phyloP scores from a whole-genome alignment of 176 grass and related monocot genomes.

The Paspalum vaginatum region DNA sequence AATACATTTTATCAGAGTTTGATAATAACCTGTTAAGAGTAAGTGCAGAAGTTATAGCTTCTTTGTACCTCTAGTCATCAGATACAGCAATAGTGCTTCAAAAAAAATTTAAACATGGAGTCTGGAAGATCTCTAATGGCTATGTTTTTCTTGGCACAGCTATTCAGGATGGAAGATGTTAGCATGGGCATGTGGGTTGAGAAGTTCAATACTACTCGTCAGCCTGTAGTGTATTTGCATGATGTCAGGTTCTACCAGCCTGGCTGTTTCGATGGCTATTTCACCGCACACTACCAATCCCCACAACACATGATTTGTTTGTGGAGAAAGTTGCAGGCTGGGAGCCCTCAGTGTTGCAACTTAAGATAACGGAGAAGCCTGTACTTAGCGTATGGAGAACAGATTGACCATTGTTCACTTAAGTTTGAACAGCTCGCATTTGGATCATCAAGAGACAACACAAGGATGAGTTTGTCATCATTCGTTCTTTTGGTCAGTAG shows the following conservation, averaged over 20 bases:
- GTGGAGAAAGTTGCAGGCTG: conserved; percentile 62
- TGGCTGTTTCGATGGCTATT: conserved; percentile 66
- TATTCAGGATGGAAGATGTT: conserved; percentile 61
- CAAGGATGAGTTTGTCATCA: conserved; percentile 12
- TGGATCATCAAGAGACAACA: background rate
- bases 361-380: conserved; percentile 1
- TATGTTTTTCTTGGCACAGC: background rate
- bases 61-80: background rate
- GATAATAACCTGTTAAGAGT: conserved; percentile 59
- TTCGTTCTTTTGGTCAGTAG: conserved; percentile 37
- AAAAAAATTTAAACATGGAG: background rate
- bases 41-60: background rate
- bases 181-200: conserved; percentile 85
- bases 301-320: conserved; percentile 74
- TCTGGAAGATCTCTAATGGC: background rate
- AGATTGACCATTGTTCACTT: background rate
- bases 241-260: conserved; percentile 67
- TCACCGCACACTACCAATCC: conserved; percentile 72
- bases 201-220: conserved; percentile 44
- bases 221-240: conserved; percentile 51
- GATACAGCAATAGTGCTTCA: background rate
- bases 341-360: conserved; percentile 66
- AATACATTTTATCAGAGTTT: conserved; percentile 58
- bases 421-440: too few relatives aligned
- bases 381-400: background rate